Percentiles rank a stretch among this genome's conserved stretches.
Conservation (phyloP, 2,329 filamentous ascomycete species). For the Acephala macrosclerotiorum region DNA sequence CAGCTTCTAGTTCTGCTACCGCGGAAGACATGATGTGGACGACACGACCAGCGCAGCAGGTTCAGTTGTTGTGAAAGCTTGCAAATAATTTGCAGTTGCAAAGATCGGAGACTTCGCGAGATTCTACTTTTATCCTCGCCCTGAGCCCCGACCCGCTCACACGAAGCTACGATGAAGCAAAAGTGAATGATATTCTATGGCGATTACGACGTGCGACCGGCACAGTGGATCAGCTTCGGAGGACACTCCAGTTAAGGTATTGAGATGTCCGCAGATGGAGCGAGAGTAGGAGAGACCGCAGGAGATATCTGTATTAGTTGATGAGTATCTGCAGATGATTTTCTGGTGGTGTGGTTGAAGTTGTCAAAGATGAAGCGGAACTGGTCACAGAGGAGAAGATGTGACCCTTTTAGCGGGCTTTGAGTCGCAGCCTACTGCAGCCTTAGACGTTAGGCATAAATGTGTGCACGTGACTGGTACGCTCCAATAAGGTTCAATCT, state of each 20-base stretch:
- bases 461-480: neutral
- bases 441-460: neutral
- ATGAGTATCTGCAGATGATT: conserved; percentile 13
- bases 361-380: neutral
- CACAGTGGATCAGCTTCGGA: conserved; percentile 22
- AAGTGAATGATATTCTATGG: conserved; percentile 33
- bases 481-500: neutral
- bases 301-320: conserved; percentile 28
- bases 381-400: conserved; percentile 7
- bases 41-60: conserved; percentile 21
- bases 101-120: conserved; percentile 25
- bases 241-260: conserved; percentile 19
- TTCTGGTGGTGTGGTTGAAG: conserved; percentile 11
- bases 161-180: conserved; percentile 39
- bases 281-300: conserved; percentile 24
- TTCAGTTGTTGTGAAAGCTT: conserved; percentile 29
- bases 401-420: neutral
- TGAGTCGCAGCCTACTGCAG: neutral
- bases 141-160: conserved; percentile 30
- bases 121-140: conserved; percentile 35
- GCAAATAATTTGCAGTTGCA: conserved; percentile 23
- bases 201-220: conserved; percentile 38
- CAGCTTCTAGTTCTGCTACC: conserved; percentile 89
- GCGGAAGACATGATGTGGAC: conserved; percentile 72
- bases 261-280: conserved; percentile 21